A percentile compares a stretch with the other conserved stretches of the same genome.
Conservation (phyloP, 164 flowering plant genomes). For the Tinospora cordifolia region DNA sequence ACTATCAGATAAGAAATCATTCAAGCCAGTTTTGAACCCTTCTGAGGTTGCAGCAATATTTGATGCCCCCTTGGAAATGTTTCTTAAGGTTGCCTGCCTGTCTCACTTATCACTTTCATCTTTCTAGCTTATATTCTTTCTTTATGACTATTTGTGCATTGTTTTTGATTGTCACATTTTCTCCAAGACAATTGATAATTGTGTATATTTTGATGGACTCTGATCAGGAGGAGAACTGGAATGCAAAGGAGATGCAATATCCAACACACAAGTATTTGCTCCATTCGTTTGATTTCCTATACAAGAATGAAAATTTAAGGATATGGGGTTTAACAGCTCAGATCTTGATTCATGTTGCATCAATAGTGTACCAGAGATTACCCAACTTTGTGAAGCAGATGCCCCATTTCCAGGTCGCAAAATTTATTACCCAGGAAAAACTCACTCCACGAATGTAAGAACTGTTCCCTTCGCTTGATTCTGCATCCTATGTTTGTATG, state of each 20-base stretch:
- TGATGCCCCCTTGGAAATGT: conserved; percentile 93
- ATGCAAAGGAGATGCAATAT: conserved; percentile 66
- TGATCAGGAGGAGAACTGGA: conserved; percentile 73
- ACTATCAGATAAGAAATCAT: conserved; percentile 51
- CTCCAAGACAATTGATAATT: too few relatives aligned
- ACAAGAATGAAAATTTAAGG: conserved; percentile 36
- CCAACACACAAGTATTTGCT: conserved; percentile 54
- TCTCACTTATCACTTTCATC: background rate
- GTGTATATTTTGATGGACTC: too few relatives aligned
- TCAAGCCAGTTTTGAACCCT: conserved; percentile 53
- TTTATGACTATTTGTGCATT: too few relatives aligned
- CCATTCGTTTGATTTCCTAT: conserved; percentile 67
- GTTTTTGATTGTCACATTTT: too few relatives aligned
- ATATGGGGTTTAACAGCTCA: conserved; percentile 95
- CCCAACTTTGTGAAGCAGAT: conserved; percentile 64
- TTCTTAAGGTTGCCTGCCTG: conserved; percentile 54
- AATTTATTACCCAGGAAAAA: conserved; percentile 19
- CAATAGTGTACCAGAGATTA: conserved; percentile 64
- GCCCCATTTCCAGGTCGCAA: conserved; percentile 43
- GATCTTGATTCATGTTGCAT: conserved; percentile 74
- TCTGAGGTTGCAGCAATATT: conserved; percentile 77
- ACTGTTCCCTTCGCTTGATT: too few relatives aligned
- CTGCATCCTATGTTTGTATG: too few relatives aligned
- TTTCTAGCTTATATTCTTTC: too few relatives aligned
- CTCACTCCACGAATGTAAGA: too few relatives aligned